Evolutionary conservation across 805 yeast genomes (phyloP), one percentile per base, ranked within the genome.

Genomic region (Zygosaccharomyces pseudorouxii): DNA sequence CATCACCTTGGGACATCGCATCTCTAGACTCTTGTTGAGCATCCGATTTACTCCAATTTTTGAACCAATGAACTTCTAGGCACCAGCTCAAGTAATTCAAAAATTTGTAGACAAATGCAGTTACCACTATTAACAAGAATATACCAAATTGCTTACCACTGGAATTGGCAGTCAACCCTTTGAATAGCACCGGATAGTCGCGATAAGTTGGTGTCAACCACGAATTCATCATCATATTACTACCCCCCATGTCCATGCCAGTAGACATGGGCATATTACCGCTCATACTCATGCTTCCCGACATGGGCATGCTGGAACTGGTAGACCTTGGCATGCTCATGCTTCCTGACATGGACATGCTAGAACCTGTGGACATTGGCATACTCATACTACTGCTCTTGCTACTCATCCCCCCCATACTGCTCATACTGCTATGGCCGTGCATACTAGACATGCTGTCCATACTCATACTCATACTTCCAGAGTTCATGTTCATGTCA

Each of bases 61-160:
- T 79, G 77, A 85, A 43, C 86, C 84, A 67, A 51, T 70, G 76
- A 53, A 81, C 84, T 59, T 86, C 92, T 49, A 86, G 59, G 59
- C 84, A 85, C 57, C 81, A 76, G 49, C 80, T 74, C 18, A 76
- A 53, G 61, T 84, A 84, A 38, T 77, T 75, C 5, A 82, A 46
- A 2, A 86, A 83, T 60, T 86, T 77, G 50, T 81, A 73, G 31
- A 75, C 69, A 58, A 86, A 77, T 0, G 82, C 81, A 2, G 78
- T 68, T 23, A 76, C 77, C 60, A 86, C 78, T 19, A 86, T 61
- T 11, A 82, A 68, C 30, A 80, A 68, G 59, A 85, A 86, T 12
- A 86, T 84, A 20, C 92, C 95, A 63, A 86, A 86, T 0, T 87
- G 89, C 45, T 76, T 75, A 8, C 75, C 89, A 22, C 77, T 77